Evolutionary conservation across 2,329 filamentous ascomycete genomes (phyloP).

Genomic region (Pseudodiploospora longispora): DNA sequence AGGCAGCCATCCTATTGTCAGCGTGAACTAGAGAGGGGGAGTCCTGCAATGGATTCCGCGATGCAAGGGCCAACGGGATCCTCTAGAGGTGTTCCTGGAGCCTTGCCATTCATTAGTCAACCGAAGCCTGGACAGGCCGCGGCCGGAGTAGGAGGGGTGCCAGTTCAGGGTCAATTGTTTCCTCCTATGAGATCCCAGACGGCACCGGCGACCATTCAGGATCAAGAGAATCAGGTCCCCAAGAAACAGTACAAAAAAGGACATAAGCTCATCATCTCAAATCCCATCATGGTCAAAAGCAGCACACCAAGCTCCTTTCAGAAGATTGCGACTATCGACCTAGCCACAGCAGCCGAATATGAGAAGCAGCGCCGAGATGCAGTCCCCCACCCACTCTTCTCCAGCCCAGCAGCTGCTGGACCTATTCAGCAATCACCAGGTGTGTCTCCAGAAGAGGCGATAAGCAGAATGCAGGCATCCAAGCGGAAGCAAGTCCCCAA

Average conservation of each 20-base stretch:
- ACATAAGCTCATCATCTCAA: slow-evolving; percentile 40
- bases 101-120: slow-evolving; percentile 30
- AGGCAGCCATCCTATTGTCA: too few species aligned
- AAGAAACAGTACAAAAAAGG: slow-evolving; percentile 16
- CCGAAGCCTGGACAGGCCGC: slow-evolving; percentile 27
- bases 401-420: slow-evolving; percentile 25
- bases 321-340: slow-evolving; percentile 41
- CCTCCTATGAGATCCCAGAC: slow-evolving; percentile 29
- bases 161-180: slow-evolving; percentile 33
- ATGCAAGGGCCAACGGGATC: not conserved
- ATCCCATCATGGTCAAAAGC: slow-evolving; percentile 34
- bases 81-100: slow-evolving; percentile 5
- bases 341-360: slow-evolving; percentile 38
- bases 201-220: slow-evolving; percentile 9
- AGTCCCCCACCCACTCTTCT: slow-evolving; percentile 18
- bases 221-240: slow-evolving; percentile 7
- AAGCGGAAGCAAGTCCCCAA: slow-evolving; percentile 30
- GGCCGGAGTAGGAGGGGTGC: slow-evolving; percentile 29
- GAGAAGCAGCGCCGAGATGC: slow-evolving; percentile 37
- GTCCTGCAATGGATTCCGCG: too few species aligned
- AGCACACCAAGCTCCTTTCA: slow-evolving; percentile 31
- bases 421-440: slow-evolving; percentile 21
- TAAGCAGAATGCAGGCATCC: slow-evolving; percentile 26
- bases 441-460: slow-evolving; percentile 23
- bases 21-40: too few species aligned